Conservation (phyloP, 129 eudicot genomes). For the Saussurea involucrata region DNA sequence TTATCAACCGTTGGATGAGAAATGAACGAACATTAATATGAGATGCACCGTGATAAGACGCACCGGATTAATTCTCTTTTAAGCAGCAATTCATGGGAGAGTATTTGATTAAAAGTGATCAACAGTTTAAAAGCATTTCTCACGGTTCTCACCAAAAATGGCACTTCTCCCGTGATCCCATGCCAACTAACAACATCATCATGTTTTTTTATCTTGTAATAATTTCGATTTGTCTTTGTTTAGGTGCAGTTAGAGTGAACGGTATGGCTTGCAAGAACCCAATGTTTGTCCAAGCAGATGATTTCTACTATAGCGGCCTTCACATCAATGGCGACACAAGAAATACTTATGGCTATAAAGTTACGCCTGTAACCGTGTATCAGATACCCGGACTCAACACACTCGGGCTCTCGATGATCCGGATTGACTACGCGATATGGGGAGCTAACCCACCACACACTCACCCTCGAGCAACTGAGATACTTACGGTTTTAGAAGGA, state of each 20-base stretch:
- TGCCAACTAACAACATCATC: background rate
- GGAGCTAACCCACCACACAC: conserved; percentile 50
- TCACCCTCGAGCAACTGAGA: conserved; percentile 52
- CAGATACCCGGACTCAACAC: conserved; percentile 51
- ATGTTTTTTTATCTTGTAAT: background rate
- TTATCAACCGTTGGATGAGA: too few relatives aligned
- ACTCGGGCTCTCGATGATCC: conserved; percentile 39
- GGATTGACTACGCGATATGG: conserved; percentile 40
- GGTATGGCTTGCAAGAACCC: conserved; percentile 50
- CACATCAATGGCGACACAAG: conserved; percentile 39
- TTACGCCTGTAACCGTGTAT: conserved; percentile 34
- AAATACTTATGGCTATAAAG: conserved; percentile 33
- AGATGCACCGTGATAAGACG: too few relatives aligned
- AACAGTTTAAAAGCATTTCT: too few relatives aligned
- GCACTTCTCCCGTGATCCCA: too few relatives aligned
- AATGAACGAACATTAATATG: too few relatives aligned
- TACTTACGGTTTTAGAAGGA: conserved; percentile 42
- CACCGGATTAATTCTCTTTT: too few relatives aligned
- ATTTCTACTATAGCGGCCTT: conserved; percentile 45
- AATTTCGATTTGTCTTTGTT: background rate
- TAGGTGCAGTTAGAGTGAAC: conserved; percentile 34
- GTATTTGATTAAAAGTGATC: too few relatives aligned
- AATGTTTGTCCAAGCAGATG: conserved; percentile 31
- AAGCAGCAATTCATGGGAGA: too few relatives aligned
- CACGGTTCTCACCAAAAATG: too few relatives aligned